These are phyloP conservation scores for Escovopsis sp. DNA, from an alignment of 2,329 filamentous ascomycete genomes.

Conservation along the genomic window DNA sequence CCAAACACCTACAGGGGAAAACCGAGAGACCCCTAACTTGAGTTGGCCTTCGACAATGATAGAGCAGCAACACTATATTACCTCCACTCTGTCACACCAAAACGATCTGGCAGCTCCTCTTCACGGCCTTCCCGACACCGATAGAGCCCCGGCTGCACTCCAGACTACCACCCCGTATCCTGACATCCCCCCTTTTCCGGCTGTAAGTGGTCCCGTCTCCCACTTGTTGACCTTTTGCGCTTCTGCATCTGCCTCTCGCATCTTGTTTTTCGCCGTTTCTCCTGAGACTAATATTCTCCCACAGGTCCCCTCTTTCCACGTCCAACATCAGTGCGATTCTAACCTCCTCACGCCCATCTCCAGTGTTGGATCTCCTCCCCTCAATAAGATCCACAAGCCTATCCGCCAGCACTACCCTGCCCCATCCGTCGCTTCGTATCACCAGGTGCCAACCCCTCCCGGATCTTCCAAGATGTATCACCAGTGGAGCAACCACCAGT, in stretches of 20 bases:
- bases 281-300: slow-evolving; percentile 1
- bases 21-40: background rate
- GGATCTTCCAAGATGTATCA: slow-evolving; percentile 29
- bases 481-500: slow-evolving; percentile 21
- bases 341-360: slow-evolving; percentile 37
- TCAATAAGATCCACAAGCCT: slow-evolving; percentile 28
- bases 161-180: slow-evolving; percentile 14
- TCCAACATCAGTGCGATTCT: slow-evolving; percentile 24
- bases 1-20: too few relatives aligned
- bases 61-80: slow-evolving; percentile 20
- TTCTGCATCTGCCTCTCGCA: background rate
- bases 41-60: slow-evolving; percentile 17
- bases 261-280: background rate
- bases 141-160: slow-evolving; percentile 9
- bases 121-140: slow-evolving; percentile 12
- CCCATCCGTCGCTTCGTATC: slow-evolving; percentile 18
- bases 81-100: slow-evolving; percentile 17
- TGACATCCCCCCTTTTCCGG: slow-evolving; percentile 16
- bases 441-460: slow-evolving; percentile 34
- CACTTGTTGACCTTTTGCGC: background rate
- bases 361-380: slow-evolving; percentile 29
- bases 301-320: slow-evolving; percentile 17
- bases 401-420: slow-evolving; percentile 22
- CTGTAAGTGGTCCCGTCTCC: slow-evolving; percentile 14
- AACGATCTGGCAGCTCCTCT: slow-evolving; percentile 16